phyloP scores from a whole-genome alignment of 2,329 filamentous ascomycete genomes.

The Fusarium liriodendri region DNA sequence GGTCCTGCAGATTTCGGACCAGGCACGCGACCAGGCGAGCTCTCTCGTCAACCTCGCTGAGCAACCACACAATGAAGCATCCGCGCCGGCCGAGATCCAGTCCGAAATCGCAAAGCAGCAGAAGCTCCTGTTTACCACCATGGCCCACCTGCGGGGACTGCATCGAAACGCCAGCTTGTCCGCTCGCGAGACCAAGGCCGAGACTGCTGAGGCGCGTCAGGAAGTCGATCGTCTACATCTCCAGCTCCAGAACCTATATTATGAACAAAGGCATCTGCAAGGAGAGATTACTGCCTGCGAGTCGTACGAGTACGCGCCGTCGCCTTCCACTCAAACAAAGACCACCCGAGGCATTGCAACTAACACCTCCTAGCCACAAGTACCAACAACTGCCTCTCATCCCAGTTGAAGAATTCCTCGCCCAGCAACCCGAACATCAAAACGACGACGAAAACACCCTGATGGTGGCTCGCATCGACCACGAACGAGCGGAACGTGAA shows the following conservation, averaged over 20 bases:
- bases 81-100: constrained; percentile 60
- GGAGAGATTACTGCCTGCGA: constrained; percentile 93
- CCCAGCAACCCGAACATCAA: constrained; percentile 79
- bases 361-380: constrained; percentile 73
- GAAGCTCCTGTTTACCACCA: constrained; percentile 81
- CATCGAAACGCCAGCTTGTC: constrained; percentile 85
- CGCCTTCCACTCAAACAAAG: neutral
- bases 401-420: constrained; percentile 84
- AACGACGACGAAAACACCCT: constrained; percentile 80
- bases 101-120: constrained; percentile 78
- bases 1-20: constrained; percentile 78
- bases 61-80: constrained; percentile 54
- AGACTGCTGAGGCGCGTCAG: constrained; percentile 87
- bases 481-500: constrained; percentile 88
- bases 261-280: constrained; percentile 91
- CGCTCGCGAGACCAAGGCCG: constrained; percentile 85
- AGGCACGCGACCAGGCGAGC: constrained; percentile 78
- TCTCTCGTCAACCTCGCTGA: constrained; percentile 68
- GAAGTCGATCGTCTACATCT: constrained; percentile 93
- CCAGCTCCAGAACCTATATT: constrained; percentile 94
- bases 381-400: constrained; percentile 89
- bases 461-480: constrained; percentile 90
- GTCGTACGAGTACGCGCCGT: constrained; percentile 80
- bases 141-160: constrained; percentile 83
- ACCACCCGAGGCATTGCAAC: neutral